phyloP scores from a whole-genome alignment of 441 rosid species.

The Arabidopsis hybrid region DNA sequence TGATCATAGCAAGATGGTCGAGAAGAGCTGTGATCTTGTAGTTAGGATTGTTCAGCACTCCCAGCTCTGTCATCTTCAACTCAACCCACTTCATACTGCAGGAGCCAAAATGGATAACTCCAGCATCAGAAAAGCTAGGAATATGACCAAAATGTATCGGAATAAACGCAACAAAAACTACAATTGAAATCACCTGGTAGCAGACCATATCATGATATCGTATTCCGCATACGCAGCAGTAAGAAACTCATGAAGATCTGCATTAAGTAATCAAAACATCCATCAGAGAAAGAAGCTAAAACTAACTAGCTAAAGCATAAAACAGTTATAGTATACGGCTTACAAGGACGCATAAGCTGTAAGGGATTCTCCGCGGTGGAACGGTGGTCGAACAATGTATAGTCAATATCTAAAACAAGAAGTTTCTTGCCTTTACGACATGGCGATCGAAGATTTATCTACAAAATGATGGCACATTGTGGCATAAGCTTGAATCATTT shows the following conservation, averaged over 20 bases:
- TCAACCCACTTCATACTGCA: constrained; percentile 99
- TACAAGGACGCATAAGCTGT: constrained; percentile 90
- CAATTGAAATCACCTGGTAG: constrained; percentile 68
- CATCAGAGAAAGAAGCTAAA: background rate
- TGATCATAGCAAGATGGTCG: constrained; percentile 93
- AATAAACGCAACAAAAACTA: background rate
- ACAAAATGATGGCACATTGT: background rate
- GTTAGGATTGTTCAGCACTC: constrained; percentile 82
- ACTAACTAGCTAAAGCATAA: background rate
- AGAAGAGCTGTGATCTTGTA: constrained; percentile 96
- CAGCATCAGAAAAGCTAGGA: background rate
- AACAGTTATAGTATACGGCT: constrained; percentile 29
- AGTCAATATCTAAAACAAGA: constrained; percentile 95
- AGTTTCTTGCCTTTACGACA: constrained; percentile 91
- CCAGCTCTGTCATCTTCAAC: constrained; percentile 94
- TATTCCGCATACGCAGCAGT: constrained; percentile 88
- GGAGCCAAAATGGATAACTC: constrained; percentile 19
- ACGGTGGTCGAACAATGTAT: constrained; percentile 95
- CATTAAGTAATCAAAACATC: constrained; percentile 34
- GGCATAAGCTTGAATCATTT: background rate
- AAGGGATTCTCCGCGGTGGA: constrained; percentile 91
- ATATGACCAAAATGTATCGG: background rate
- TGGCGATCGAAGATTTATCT: constrained; percentile 78
- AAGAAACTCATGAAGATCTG: constrained; percentile 98
- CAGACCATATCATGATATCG: constrained; percentile 98